Evolutionary conservation across 73 alveolate species (phyloP).

Genomic region (Breviolum minutum): DNA sequence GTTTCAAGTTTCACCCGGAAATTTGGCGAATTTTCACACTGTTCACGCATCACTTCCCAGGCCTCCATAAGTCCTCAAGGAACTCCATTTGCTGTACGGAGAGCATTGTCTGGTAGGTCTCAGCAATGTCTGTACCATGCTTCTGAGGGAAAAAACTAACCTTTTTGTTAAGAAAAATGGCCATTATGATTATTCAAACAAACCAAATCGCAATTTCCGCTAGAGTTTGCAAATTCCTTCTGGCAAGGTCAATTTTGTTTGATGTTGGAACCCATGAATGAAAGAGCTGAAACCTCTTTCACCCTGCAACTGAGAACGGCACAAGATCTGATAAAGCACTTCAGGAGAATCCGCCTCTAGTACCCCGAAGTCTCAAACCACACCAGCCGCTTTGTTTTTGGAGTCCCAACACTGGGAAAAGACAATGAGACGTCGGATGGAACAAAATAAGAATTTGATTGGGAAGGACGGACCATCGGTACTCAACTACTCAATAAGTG

Average conservation of each 20-base stretch:
- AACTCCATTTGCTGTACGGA: constrained; percentile 36
- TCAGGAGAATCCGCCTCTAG: background rate
- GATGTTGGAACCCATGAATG: background rate
- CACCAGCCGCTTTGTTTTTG: background rate
- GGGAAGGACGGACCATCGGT: no score
- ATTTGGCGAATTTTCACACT: background rate
- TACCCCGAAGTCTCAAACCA: background rate
- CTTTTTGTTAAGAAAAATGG: no score
- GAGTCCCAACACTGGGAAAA: no score
- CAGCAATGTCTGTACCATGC: background rate
- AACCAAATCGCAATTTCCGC: no score
- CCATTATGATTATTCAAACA: no score
- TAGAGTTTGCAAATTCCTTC: no score
- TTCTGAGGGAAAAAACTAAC: no score
- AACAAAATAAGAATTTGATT: no score
- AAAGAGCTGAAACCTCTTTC: background rate
- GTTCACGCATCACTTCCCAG: background rate
- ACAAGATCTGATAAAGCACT: constrained; percentile 25
- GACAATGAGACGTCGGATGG: no score
- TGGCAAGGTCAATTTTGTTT: no score
- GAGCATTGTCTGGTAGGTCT: constrained; percentile 23
- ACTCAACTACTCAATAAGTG: background rate
- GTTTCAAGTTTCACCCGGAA: background rate
- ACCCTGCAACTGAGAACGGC: background rate
- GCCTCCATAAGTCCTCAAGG: constrained; percentile 84